Evolutionary conservation across 2,329 filamentous ascomycete species (phyloP), one percentile per base, ranked within the genome.

Genomic region (Gyromitra esculenta): DNA sequence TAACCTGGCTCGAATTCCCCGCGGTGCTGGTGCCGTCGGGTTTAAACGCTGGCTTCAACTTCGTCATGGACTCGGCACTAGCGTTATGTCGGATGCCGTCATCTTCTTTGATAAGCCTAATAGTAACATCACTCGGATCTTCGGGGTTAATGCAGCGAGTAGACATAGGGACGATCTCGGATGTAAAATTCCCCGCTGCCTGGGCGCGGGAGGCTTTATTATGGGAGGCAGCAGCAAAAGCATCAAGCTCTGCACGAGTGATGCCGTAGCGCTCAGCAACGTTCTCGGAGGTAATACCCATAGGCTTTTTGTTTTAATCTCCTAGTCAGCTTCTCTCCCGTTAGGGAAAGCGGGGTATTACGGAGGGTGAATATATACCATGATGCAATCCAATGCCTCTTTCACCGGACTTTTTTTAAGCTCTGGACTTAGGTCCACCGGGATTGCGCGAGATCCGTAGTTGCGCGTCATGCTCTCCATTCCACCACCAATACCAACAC

Each of bases 381-480:
- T 96, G 82, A 97, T 89, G 83, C 94, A 97, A 83, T 97, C 94
- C 54, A 88, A 85, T 2, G 92, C 92, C 78, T 96, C 90, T 81
- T 91, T 87, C 8, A 88, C 87, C 0, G 85, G 84, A 2, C 87
- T 90, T 0, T 91, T 87, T 80, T 86, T 88, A 77, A 97, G 85
- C 66, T 88, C 90, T 0, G 91, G 90, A 93, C 93, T 97, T 9
- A 93, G 84, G 78, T 93, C 89, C 0, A 90, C 90, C 0, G 94
- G 94, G 56, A 97, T 96, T n/a, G 94, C 94, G 73, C 90, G 86
- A 35, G 86, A 89, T 66, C 91, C 94, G 84, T 97, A 97, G 85
- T 97, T 97, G 79, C 91, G 86, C 79, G 93, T 97, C 94, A 97
- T 97, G 85, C 91, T 95, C 87, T 97, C 94, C 92, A 96, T 97